Conservation (phyloP, 192 early-diverging fungal genomes). For the Coemansia sp. region DNA sequence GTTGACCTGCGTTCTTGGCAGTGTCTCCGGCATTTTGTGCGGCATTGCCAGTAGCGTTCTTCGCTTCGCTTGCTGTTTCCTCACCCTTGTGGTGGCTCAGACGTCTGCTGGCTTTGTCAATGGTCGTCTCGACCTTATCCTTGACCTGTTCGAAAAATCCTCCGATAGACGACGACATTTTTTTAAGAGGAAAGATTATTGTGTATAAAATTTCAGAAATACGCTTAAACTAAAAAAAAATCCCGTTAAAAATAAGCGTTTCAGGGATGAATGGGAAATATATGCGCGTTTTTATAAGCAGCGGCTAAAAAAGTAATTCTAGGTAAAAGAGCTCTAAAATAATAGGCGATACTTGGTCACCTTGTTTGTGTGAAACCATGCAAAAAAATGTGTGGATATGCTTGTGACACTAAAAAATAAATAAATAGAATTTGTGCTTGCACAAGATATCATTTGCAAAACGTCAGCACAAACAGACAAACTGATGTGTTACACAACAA, state of each 20-base stretch:
- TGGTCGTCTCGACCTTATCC: slow-evolving; percentile 38
- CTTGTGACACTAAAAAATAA: neutral
- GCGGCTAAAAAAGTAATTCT: no score
- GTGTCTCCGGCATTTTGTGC: neutral
- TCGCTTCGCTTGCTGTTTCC: neutral
- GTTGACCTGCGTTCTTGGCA: slow-evolving; percentile 15
- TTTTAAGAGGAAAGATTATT: neutral
- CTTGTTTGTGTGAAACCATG: no score
- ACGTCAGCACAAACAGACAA: neutral
- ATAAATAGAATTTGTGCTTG: neutral
- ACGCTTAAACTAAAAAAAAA: no score
- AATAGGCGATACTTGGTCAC: no score
- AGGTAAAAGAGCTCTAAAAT: no score
- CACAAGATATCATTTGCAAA: neutral
- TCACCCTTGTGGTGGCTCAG: slow-evolving; percentile 26
- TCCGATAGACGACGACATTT: slow-evolving; percentile 9
- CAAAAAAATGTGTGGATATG: neutral
- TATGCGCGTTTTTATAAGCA: no score
- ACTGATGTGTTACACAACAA: no score
- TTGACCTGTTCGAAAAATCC: slow-evolving; percentile 41
- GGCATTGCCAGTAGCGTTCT: neutral
- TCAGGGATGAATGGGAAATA: no score
- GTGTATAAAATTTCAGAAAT: neutral
- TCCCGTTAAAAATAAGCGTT: no score
- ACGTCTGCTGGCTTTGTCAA: slow-evolving; percentile 40